These are phyloP conservation scores for Colletotrichum salicis DNA, from an alignment of 2,329 filamentous ascomycete genomes.

Conservation along the genomic window DNA sequence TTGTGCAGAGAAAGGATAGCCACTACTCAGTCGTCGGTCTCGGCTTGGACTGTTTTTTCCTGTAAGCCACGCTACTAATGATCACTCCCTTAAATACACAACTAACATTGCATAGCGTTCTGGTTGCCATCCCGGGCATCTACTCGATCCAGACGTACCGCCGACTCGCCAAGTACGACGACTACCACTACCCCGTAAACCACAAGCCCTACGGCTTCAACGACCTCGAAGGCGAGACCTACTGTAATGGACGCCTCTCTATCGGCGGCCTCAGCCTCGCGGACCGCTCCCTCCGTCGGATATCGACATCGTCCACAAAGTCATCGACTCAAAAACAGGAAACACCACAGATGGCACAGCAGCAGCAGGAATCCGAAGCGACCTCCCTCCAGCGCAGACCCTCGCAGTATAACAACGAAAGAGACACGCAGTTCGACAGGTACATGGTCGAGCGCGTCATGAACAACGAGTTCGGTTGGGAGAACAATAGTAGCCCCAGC, in stretches of 20 bases:
- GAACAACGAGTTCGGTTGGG: conserved; percentile 47
- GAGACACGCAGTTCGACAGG: conserved; percentile 42
- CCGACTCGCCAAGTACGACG: conserved; percentile 59
- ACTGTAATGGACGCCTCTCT: conserved; percentile 25
- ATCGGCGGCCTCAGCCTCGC: conserved; percentile 30
- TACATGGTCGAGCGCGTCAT: conserved; percentile 47
- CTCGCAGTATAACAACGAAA: conserved; percentile 41
- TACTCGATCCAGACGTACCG: conserved; percentile 61
- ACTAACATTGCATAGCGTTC: conserved; percentile 45
- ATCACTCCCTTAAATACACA: background rate
- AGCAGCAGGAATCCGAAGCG: background rate
- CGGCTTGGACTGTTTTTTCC: conserved; percentile 57
- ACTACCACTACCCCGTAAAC: conserved; percentile 61
- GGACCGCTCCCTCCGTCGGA: conserved; percentile 33
- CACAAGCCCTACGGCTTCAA: conserved; percentile 60
- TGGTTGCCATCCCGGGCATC: conserved; percentile 54
- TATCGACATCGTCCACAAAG: conserved; percentile 32
- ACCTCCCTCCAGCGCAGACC: conserved; percentile 10
- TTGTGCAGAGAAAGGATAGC: conserved; percentile 54
- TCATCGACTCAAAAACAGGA: conserved; percentile 4
- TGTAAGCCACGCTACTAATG: conserved; percentile 51
- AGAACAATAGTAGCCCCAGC: conserved; percentile 21
- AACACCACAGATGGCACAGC: conserved; percentile 9
- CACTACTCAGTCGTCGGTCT: conserved; percentile 62
- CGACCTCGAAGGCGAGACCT: conserved; percentile 39